phyloP scores from a whole-genome alignment of 805 yeast species.

The Wickerhamomyces mucosus region DNA sequence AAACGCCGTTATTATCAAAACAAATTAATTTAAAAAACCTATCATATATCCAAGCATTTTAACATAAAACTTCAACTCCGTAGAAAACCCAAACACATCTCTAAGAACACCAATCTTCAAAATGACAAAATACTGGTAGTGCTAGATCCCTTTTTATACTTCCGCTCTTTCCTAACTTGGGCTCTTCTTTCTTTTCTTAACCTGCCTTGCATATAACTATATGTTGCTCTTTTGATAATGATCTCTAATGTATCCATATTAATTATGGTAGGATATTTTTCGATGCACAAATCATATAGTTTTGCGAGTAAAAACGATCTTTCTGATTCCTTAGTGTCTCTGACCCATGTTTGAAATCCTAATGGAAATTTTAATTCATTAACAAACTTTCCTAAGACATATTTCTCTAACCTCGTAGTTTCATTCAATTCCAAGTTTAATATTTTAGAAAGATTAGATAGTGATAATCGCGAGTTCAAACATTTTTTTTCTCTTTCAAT shows the following conservation, averaged over 20 bases:
- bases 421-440: conserved; percentile 40
- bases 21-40: too few relatives aligned
- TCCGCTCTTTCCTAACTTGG: too few relatives aligned
- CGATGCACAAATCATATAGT: conserved; percentile 29
- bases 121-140: too few relatives aligned
- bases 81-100: too few relatives aligned
- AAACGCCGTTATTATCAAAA: too few relatives aligned
- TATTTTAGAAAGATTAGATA: conserved; percentile 44
- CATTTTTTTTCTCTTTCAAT: too few relatives aligned
- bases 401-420: conserved; percentile 45
- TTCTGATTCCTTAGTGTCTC: conserved; percentile 55
- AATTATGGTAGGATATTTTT: conserved; percentile 12
- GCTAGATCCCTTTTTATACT: too few relatives aligned
- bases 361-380: conserved; percentile 58
- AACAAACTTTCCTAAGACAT: conserved; percentile 42
- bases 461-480: conserved; percentile 47
- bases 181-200: conserved; percentile 58
- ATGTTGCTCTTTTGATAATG: conserved; percentile 72
- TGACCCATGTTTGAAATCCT: conserved; percentile 77
- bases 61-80: too few relatives aligned
- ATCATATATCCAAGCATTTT: too few relatives aligned
- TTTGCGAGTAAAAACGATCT: conserved; percentile 39
- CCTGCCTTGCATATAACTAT: conserved; percentile 71
- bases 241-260: conserved; percentile 44
- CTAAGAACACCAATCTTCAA: too few relatives aligned